A percentile compares a stretch with the other conserved stretches of the same genome.
These are phyloP conservation scores for Taphrina wiesneri DNA, from an alignment of 1,139 yeast genomes.

Conservation along the genomic window DNA sequence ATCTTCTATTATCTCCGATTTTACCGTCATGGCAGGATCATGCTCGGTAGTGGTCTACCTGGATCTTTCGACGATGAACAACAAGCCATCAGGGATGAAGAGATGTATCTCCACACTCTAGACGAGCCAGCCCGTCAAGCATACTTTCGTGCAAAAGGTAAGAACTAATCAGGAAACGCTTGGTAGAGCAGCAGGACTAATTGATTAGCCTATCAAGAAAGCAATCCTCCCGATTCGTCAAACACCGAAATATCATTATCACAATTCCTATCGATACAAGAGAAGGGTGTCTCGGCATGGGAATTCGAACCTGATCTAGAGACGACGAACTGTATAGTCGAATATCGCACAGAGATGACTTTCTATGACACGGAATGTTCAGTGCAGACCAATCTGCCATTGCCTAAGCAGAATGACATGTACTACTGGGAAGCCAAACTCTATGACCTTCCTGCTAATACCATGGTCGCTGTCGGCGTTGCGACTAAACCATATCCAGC, in stretches of 20 bases:
- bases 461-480: slow-evolving; percentile 70
- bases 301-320: slow-evolving; percentile 72
- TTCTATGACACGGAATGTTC: slow-evolving; percentile 73
- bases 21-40: slow-evolving; percentile 29
- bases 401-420: slow-evolving; percentile 81
- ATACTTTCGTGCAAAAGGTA: slow-evolving; percentile 61
- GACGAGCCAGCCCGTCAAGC: slow-evolving; percentile 53
- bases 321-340: slow-evolving; percentile 62
- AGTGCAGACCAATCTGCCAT: slow-evolving; percentile 79
- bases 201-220: slow-evolving; percentile 48
- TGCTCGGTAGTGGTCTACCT: slow-evolving; percentile 45
- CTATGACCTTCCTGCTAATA: slow-evolving; percentile 59
- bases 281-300: slow-evolving; percentile 92
- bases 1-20: slow-evolving; percentile 26
- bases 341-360: slow-evolving; percentile 73
- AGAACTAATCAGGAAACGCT: neutral
- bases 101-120: slow-evolving; percentile 67
- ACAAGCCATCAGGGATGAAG: slow-evolving; percentile 64
- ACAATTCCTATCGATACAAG: slow-evolving; percentile 67
- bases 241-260: slow-evolving; percentile 50
- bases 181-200: slow-evolving; percentile 43
- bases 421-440: slow-evolving; percentile 87
- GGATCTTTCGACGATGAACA: slow-evolving; percentile 66
- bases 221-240: slow-evolving; percentile 51
- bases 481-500: slow-evolving; percentile 87